These are phyloP conservation scores for Candida freyschussii DNA, from an alignment of 1,139 yeast genomes.

Conservation along the genomic window DNA sequence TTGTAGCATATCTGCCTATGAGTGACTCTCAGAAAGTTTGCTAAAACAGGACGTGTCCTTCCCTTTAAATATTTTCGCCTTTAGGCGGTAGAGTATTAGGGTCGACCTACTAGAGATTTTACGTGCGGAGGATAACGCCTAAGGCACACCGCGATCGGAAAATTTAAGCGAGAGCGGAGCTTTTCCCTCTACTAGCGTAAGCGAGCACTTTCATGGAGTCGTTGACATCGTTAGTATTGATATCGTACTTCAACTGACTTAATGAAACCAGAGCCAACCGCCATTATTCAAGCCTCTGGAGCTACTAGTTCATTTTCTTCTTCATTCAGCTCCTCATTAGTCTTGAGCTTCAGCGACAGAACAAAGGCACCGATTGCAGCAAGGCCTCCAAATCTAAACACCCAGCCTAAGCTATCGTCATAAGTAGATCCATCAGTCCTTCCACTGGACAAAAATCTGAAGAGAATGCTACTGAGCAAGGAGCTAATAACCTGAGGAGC, in stretches of 20 bases:
- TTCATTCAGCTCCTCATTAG: conserved; percentile 29
- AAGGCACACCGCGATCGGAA: too few relatives aligned
- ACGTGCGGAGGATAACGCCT: too few relatives aligned
- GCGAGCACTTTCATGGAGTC: too few relatives aligned
- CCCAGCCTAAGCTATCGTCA: conserved; percentile 42
- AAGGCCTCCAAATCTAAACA: conserved; percentile 42
- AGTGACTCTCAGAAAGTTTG: too few relatives aligned
- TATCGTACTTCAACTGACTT: too few relatives aligned
- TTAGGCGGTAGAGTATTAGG: too few relatives aligned
- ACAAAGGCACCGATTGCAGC: conserved; percentile 38
- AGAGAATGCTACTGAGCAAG: conserved; percentile 36
- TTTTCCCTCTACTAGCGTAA: too few relatives aligned
- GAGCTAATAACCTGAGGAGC: conserved; percentile 45
- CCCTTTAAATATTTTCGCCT: too few relatives aligned
- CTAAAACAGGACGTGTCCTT: too few relatives aligned
- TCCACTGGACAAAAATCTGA: conserved; percentile 28
- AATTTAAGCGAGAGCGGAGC: not conserved
- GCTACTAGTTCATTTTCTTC: conserved; percentile 27
- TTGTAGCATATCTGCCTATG: too few relatives aligned
- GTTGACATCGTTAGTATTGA: too few relatives aligned
- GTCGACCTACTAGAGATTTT: too few relatives aligned
- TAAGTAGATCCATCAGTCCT: conserved; percentile 17
- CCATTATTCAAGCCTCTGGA: conserved; percentile 4
- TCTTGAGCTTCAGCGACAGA: conserved; percentile 32
- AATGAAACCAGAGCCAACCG: not conserved